Evolutionary conservation across 345 rosid species (phyloP), one percentile per base, ranked within the genome.

Genomic region (Citrus inodora): DNA sequence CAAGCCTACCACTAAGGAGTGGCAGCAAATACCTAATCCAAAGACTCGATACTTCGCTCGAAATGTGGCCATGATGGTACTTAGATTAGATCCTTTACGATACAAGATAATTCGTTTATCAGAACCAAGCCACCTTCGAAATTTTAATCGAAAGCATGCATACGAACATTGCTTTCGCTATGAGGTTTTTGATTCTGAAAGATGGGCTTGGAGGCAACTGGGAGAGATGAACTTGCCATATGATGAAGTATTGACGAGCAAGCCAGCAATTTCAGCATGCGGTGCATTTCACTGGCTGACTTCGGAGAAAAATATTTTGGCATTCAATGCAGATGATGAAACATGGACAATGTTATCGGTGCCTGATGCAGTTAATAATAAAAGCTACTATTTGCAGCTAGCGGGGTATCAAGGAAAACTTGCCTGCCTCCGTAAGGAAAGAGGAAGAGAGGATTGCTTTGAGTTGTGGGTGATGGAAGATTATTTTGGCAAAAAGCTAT

Each of bases 1-100:
- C 51, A 86, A 86, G 33, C 85, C 85, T 1, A 60, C 58, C 6
- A 86, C 80, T 2, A 64, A 46, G 16, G 76, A 81, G 16, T 83
- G 85, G 78, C 65, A 32, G 35, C 25, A 1, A 2, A 70, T 81
- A 10, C 80, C 78, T 30, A 86, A 65, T n/a, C 76, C 80, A 1
- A 79, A 62, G 61, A 77, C 79, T 24, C 22, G 58, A 13, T 42
- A 62, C 35, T 32, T 22, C 22, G 71, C 70, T 16, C 0, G 14
- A 21, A 56, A 17, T 28, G 37, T 53, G 1, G 79, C 66, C 24
- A 75, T 86, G 67, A 13, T 81, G 14, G 71, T 83, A 10, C 13
- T 79, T 0, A 22, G 64, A 28, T 81, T 77, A 9, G 38, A 80
- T 2, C 87, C 82, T 27, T 33, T 79, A 40, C 80, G 35, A 7